Percentiles rank a stretch among this genome's conserved stretches.
phyloP scores from a whole-genome alignment of 108 stramenopile genomes.

The Epithemia pelagica region DNA sequence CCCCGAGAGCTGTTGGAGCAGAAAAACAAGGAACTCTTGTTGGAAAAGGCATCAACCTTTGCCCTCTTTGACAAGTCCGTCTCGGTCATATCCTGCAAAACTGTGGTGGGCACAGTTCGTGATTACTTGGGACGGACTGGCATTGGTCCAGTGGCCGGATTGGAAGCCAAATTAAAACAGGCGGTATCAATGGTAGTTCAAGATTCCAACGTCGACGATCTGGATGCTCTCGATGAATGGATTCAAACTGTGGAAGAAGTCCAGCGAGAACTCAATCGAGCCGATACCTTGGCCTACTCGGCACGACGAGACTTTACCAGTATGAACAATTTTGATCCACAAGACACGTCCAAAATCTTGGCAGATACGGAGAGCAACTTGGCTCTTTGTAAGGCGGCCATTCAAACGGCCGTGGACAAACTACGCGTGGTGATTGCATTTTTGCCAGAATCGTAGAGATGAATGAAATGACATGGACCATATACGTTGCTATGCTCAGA shows the following conservation, averaged over 20 bases:
- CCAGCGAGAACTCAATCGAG: slow-evolving; percentile 46
- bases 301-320: slow-evolving; percentile 64
- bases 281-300: slow-evolving; percentile 51
- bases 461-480: too few species aligned
- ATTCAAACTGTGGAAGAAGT: slow-evolving; percentile 40
- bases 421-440: background rate
- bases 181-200: slow-evolving; percentile 1
- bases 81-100: slow-evolving; percentile 59
- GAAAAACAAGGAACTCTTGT: slow-evolving; percentile 70
- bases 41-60: slow-evolving; percentile 69
- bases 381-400: slow-evolving; percentile 46
- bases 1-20: slow-evolving; percentile 66
- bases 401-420: slow-evolving; percentile 11
- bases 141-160: slow-evolving; percentile 56
- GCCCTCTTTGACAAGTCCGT: slow-evolving; percentile 76
- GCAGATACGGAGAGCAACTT: slow-evolving; percentile 37
- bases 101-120: slow-evolving; percentile 51
- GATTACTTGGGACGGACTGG: slow-evolving; percentile 73
- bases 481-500: too few species aligned
- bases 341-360: slow-evolving; percentile 20
- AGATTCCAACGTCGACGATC: slow-evolving; percentile 25
- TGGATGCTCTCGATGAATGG: slow-evolving; percentile 42
- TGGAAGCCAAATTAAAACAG: slow-evolving; percentile 47
- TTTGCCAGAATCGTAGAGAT: background rate
- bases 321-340: slow-evolving; percentile 67